Evolutionary conservation across 495 filamentous ascomycete genomes (phyloP).

Genomic region (Peziza echinospora): DNA sequence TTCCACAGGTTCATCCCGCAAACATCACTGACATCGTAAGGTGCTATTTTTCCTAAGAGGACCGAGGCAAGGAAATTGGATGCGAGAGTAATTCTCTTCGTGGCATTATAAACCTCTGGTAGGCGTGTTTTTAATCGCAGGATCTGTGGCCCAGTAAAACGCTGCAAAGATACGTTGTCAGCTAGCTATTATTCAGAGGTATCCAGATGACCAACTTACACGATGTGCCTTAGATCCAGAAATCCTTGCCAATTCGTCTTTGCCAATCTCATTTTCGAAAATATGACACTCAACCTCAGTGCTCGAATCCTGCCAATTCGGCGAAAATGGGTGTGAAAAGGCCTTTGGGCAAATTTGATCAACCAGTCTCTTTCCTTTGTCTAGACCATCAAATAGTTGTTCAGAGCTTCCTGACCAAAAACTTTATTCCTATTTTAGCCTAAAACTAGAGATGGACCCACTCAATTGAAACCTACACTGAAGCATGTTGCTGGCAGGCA

Average conservation of each 20-base stretch:
- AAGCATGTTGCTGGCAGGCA: slow-evolving; percentile 91
- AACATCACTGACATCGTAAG: slow-evolving; percentile 83
- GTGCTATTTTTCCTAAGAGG: slow-evolving; percentile 65
- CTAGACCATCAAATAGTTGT: slow-evolving; percentile 34
- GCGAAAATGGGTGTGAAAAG: slow-evolving; percentile 71
- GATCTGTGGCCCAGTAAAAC: slow-evolving; percentile 96
- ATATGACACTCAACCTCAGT: slow-evolving; percentile 77
- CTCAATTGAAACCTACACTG: slow-evolving; percentile 32
- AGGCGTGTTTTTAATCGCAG: slow-evolving; percentile 60
- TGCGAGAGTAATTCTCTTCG: slow-evolving; percentile 72
- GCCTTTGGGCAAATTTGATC: slow-evolving; percentile 37
- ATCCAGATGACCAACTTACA: slow-evolving; percentile 38
- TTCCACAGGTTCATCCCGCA: slow-evolving; percentile 97
- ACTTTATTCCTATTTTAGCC: slow-evolving; percentile 2
- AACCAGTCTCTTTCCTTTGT: slow-evolving; percentile 36
- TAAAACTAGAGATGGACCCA: neutral
- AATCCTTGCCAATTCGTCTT: slow-evolving; percentile 44
- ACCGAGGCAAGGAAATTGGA: slow-evolving; percentile 88
- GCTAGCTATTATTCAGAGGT: slow-evolving; percentile 1
- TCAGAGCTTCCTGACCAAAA: slow-evolving; percentile 69
- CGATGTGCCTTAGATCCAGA: slow-evolving; percentile 91
- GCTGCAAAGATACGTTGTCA: slow-evolving; percentile 29
- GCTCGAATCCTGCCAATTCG: slow-evolving; percentile 95
- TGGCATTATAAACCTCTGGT: slow-evolving; percentile 57
- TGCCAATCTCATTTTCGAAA: slow-evolving; percentile 54